Evolutionary conservation across 305 asterid genomes (phyloP), one percentile per base, ranked within the genome.

Genomic region (Euphrasia arctica): DNA sequence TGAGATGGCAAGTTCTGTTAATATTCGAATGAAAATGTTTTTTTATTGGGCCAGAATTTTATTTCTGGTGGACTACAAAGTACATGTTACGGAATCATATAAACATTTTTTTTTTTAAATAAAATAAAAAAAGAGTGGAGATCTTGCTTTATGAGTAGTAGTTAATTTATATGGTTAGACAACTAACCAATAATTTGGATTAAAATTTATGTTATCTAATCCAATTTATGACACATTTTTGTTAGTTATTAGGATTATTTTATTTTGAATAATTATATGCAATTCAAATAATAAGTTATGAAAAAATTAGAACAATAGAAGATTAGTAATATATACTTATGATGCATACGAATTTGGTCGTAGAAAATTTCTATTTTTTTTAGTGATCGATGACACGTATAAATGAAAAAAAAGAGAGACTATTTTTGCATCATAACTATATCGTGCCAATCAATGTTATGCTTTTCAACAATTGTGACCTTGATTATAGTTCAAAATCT

Each of bases 131-230:
- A 55, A 11, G 25, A n/a, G 6, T 22, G 57, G 67, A 76, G 63
- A 76, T 72, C 67, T 72, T 76, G 74, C 72, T 72, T 76, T 72
- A 54, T 68, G 31, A 45, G 43, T 45, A 39, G 50, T 2, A 42
- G 1, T 8, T 49, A 12, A 49, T 12, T 0, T 59, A 68, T 32
- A 68, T 60, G 68, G 64, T 71, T 60, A 57, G 62, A 62, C 72
- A 73, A 65, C 76, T 58, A 66, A 70, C 66, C 10, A 10, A 54
- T 22, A 22, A 54, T 5, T 31, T 31, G 36, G 0, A 56, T 11
- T 1, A 10, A 57, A 57, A 57, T 4, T 60, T 8, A 8, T 7
- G 10, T 39, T 39, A 39, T 39, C 11, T 3, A 1, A 39, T 39
- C 43, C 9, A 7, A 39, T 39, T 39, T 39, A 8, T 7, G 43